A percentile compares a stretch with the other conserved stretches of the same genome.
These are phyloP conservation scores for Clohesyomyces aquaticus DNA, from an alignment of 495 filamentous ascomycete species.

Conservation along the genomic window DNA sequence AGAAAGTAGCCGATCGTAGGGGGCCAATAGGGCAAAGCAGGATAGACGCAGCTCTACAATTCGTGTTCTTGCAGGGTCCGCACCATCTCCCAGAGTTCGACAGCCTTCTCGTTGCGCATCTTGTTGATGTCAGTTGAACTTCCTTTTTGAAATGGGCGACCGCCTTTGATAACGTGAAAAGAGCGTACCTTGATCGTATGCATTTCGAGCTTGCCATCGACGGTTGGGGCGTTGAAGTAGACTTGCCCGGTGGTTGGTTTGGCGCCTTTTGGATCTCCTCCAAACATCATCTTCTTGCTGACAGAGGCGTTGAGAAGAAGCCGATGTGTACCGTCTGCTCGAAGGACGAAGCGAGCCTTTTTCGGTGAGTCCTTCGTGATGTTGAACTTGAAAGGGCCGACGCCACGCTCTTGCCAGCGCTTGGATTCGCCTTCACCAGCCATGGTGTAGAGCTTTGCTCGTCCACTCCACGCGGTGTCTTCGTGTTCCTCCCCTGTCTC, in stretches of 20 bases:
- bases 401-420: slow-evolving; percentile 86
- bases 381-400: slow-evolving; percentile 83
- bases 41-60: not conserved
- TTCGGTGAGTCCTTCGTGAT: slow-evolving; percentile 9
- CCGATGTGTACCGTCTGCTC: slow-evolving; percentile 80
- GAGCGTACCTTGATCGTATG: slow-evolving; percentile 24
- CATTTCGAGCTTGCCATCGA: slow-evolving; percentile 16
- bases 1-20: not conserved
- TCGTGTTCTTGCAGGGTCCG: not conserved
- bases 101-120: slow-evolving; percentile 6
- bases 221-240: slow-evolving; percentile 21
- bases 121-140: slow-evolving; percentile 2
- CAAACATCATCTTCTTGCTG: slow-evolving; percentile 58
- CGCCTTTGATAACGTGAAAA: not conserved
- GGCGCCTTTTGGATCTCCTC: slow-evolving; percentile 11
- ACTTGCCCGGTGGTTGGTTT: slow-evolving; percentile 16
- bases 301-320: slow-evolving; percentile 84
- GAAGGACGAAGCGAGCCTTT: slow-evolving; percentile 73
- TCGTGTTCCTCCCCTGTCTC: slow-evolving; percentile 77
- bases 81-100: slow-evolving; percentile 10
- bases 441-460: slow-evolving; percentile 77
- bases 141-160: not conserved
- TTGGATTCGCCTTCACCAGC: slow-evolving; percentile 53
- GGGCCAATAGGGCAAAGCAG: not conserved
- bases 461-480: slow-evolving; percentile 62